Evolutionary conservation across 2,329 filamentous ascomycete species (phyloP).

Genomic region (Aspergillus neotritici): DNA sequence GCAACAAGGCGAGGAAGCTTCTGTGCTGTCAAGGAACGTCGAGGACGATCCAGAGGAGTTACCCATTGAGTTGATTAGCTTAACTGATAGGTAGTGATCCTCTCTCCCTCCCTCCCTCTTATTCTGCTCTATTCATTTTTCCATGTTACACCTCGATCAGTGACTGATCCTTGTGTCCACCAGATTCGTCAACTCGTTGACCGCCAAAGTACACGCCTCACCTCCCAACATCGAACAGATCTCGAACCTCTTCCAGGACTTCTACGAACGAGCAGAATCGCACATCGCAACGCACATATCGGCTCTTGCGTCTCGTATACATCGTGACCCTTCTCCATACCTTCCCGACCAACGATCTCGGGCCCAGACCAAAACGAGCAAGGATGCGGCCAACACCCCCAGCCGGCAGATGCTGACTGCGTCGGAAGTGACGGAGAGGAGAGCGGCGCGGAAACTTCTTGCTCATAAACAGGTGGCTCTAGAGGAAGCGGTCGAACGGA

Average conservation of each 20-base stretch:
- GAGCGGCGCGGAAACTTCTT: slow-evolving; percentile 68
- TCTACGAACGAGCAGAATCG: slow-evolving; percentile 73
- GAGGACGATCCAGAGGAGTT: slow-evolving; percentile 77
- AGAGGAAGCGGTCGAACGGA: slow-evolving; percentile 86
- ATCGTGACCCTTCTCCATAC: slow-evolving; percentile 59
- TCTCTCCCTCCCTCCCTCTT: background rate
- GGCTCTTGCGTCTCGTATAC: slow-evolving; percentile 67
- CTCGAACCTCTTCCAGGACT: slow-evolving; percentile 86
- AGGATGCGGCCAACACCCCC: slow-evolving; percentile 33
- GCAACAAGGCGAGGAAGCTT: slow-evolving; percentile 29
- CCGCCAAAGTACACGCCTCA: slow-evolving; percentile 75
- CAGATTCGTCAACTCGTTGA: slow-evolving; percentile 86
- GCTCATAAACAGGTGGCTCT: slow-evolving; percentile 71
- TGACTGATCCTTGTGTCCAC: slow-evolving; percentile 5
- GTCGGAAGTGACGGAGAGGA: slow-evolving; percentile 73
- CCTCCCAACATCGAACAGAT: slow-evolving; percentile 79
- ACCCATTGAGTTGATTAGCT: slow-evolving; percentile 84
- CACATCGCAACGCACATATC: slow-evolving; percentile 86
- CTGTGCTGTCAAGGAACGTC: slow-evolving; percentile 31
- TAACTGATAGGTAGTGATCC: slow-evolving; percentile 69
- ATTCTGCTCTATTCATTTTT: background rate
- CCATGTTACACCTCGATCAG: background rate
- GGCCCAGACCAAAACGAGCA: slow-evolving; percentile 49
- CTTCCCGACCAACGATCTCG: slow-evolving; percentile 43
- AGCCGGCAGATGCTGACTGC: slow-evolving; percentile 87